Evolutionary conservation across 1,284 basidiomycete species (phyloP).

Genomic region (Leccinum griseonigrum): DNA sequence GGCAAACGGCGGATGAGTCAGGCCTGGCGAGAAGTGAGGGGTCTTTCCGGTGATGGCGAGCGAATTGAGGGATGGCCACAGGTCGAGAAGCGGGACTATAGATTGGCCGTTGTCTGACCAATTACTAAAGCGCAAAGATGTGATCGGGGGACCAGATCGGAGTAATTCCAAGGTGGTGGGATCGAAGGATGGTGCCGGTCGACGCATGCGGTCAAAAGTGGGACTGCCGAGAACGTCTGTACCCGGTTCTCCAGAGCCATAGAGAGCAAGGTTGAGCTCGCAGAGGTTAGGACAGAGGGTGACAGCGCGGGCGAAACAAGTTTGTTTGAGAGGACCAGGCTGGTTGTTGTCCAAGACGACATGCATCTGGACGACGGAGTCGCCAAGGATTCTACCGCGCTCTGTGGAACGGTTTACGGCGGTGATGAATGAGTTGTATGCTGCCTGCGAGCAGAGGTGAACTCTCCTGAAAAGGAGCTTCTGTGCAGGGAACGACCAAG

Average conservation of each 20-base stretch:
- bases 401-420: slow-evolving; percentile 47
- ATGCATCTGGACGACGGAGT: slow-evolving; percentile 51
- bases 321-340: slow-evolving; percentile 51
- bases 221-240: slow-evolving; percentile 46
- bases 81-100: slow-evolving; percentile 58
- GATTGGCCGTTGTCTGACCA: slow-evolving; percentile 62
- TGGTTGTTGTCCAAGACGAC: slow-evolving; percentile 66
- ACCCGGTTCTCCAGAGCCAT: slow-evolving; percentile 50
- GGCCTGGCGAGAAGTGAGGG: slow-evolving; percentile 45
- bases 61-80: slow-evolving; percentile 55
- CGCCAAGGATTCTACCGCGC: slow-evolving; percentile 48
- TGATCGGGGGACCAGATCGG: slow-evolving; percentile 51
- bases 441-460: slow-evolving; percentile 47
- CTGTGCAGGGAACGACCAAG: slow-evolving; percentile 62
- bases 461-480: slow-evolving; percentile 60
- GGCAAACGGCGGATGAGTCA: slow-evolving; percentile 43
- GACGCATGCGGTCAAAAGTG: slow-evolving; percentile 46
- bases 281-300: slow-evolving; percentile 56
- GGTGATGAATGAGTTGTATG: slow-evolving; percentile 51
- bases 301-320: slow-evolving; percentile 56
- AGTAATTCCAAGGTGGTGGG: slow-evolving; percentile 50
- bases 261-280: slow-evolving; percentile 55
- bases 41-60: slow-evolving; percentile 59
- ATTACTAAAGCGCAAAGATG: slow-evolving; percentile 59
- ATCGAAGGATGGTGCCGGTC: slow-evolving; percentile 55